Conservation (phyloP, 2,329 filamentous ascomycete species). For the Xylariaceae sp. region DNA sequence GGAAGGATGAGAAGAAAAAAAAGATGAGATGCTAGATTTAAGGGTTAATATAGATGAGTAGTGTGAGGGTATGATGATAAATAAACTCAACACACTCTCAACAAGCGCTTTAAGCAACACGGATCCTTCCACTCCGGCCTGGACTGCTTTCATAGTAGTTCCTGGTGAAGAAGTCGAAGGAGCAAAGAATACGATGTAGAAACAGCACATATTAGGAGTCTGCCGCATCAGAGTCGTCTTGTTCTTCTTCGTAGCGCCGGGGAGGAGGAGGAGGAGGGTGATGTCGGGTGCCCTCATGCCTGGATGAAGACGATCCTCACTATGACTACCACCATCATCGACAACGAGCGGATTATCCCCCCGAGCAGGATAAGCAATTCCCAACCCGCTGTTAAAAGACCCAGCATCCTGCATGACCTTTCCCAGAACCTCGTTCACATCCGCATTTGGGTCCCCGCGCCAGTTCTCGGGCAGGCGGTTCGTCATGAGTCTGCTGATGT, state of each 20-base stretch:
- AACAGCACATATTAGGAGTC: slow-evolving; percentile 37
- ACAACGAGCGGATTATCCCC: slow-evolving; percentile 17
- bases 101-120: too few species aligned
- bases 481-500: slow-evolving; percentile 34
- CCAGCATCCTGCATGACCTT: slow-evolving; percentile 43
- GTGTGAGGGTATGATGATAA: too few species aligned
- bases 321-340: background rate
- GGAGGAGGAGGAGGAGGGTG: slow-evolving; percentile 39
- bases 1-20: too few species aligned
- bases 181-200: slow-evolving; percentile 23
- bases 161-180: too few species aligned
- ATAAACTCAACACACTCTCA: too few species aligned
- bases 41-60: too few species aligned
- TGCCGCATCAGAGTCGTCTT: slow-evolving; percentile 38
- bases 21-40: too few species aligned
- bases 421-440: slow-evolving; percentile 44
- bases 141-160: too few species aligned
- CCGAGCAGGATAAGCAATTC: slow-evolving; percentile 52
- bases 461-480: slow-evolving; percentile 35
- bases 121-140: too few species aligned
- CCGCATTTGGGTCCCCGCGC: slow-evolving; percentile 35
- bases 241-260: too few species aligned
- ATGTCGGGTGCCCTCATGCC: slow-evolving; percentile 44
- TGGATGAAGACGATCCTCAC: slow-evolving; percentile 19
- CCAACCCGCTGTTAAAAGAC: slow-evolving; percentile 34